phyloP scores from a whole-genome alignment of 352 stramenopile genomes.

The Globisporangium cederbergense region DNA sequence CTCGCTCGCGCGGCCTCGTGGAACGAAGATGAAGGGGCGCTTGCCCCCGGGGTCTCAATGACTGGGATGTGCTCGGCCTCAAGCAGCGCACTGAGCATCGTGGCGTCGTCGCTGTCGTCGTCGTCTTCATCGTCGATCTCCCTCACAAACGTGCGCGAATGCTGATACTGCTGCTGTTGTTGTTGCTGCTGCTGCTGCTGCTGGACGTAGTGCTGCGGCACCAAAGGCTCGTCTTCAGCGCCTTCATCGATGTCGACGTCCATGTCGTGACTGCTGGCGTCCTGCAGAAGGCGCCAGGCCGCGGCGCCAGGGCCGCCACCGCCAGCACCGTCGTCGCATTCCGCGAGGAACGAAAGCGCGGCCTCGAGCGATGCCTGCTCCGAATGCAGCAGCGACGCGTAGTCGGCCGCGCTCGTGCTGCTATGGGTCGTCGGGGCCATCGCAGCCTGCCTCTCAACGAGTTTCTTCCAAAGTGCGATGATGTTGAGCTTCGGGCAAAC shows the following conservation, averaged over 20 bases:
- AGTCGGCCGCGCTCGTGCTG: constrained; percentile 7
- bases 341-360: constrained; percentile 34
- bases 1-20: not conserved
- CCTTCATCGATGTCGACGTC: constrained; percentile 23
- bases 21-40: constrained; percentile 4
- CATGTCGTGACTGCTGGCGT: constrained; percentile 24
- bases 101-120: constrained; percentile 7
- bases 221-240: not conserved
- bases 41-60: constrained; percentile 3
- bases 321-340: constrained; percentile 31
- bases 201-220: not conserved
- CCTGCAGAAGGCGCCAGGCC: constrained; percentile 34
- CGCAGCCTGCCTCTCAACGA: not conserved
- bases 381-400: constrained; percentile 4
- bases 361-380: constrained; percentile 31
- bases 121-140: constrained; percentile 4
- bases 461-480: not conserved
- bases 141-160: not conserved
- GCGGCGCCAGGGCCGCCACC: constrained; percentile 22
- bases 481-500: not conserved
- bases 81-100: constrained; percentile 15
- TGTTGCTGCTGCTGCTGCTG: not conserved
- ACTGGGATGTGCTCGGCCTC: constrained; percentile 13
- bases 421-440: not conserved
- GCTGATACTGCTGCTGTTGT: not conserved